Percentiles rank a stretch among this genome's conserved stretches.
These are phyloP conservation scores for Pythium pectinolyticum DNA, from an alignment of 352 stramenopile genomes.

Conservation along the genomic window DNA sequence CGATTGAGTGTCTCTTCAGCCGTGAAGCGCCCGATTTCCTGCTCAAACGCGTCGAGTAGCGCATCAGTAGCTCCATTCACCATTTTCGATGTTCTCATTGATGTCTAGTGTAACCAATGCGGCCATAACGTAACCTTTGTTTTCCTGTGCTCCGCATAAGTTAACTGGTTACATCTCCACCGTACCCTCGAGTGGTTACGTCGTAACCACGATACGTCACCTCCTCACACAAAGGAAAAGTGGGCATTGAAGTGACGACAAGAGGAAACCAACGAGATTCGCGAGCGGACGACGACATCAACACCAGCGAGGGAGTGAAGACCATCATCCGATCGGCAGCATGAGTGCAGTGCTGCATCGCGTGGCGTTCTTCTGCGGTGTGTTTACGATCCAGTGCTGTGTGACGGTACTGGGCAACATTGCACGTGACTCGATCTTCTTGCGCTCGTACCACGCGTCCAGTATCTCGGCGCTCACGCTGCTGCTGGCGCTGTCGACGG, in stretches of 20 bases:
- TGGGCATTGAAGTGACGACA: conserved; percentile 14
- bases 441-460: conserved; percentile 66
- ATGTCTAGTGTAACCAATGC: background rate
- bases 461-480: conserved; percentile 76
- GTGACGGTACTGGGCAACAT: conserved; percentile 72
- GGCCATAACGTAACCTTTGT: background rate
- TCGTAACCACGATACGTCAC: conserved; percentile 9
- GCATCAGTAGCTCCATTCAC: background rate
- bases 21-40: conserved; percentile 2
- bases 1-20: background rate
- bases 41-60: conserved; percentile 10
- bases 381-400: conserved; percentile 84
- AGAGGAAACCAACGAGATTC: no score
- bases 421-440: conserved; percentile 81
- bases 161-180: no score
- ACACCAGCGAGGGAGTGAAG: no score
- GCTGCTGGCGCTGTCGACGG: conserved; percentile 67
- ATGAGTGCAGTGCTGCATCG: conserved; percentile 40
- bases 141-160: background rate
- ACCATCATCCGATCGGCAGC: background rate
- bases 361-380: conserved; percentile 79
- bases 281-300: no score
- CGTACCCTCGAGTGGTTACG: background rate
- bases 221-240: background rate
- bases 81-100: background rate